phyloP scores from a whole-genome alignment of 257 asterid species.

The Craterostigma plantagineum region DNA sequence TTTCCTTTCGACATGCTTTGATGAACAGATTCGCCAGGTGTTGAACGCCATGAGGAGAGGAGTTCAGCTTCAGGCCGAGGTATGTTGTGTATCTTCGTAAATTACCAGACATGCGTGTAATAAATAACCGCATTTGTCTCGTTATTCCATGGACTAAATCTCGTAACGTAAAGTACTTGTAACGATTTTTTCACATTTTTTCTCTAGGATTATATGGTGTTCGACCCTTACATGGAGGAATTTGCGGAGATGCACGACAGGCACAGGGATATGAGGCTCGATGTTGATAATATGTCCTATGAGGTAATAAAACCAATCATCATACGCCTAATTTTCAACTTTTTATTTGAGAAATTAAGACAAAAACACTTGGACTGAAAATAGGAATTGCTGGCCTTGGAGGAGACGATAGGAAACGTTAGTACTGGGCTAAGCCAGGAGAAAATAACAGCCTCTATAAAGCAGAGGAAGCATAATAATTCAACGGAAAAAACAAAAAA shows the following conservation, averaged over 20 bases:
- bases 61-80: conserved; percentile 53
- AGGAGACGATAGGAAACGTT: conserved; percentile 80
- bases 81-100: conserved; percentile 20
- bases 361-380: not conserved
- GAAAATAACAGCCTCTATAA: conserved; percentile 23
- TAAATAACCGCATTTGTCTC: not conserved
- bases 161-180: not conserved
- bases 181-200: not conserved
- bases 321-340: not conserved
- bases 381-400: conserved; percentile 84
- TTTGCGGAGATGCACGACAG: conserved; percentile 59
- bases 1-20: conserved; percentile 1
- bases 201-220: conserved; percentile 43
- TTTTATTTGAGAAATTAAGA: no score
- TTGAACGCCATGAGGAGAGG: conserved; percentile 66
- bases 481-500: conserved; percentile 16
- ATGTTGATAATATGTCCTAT: conserved; percentile 82
- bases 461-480: conserved; percentile 25
- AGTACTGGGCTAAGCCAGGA: conserved; percentile 63
- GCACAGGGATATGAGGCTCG: conserved; percentile 86
- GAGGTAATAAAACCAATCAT: conserved; percentile 28
- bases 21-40: conserved; percentile 61
- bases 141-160: not conserved
- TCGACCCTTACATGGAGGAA: conserved; percentile 47
- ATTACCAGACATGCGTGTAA: no score